Conservation (phyloP, 148 eudicot species). For the Cornus suecica region DNA sequence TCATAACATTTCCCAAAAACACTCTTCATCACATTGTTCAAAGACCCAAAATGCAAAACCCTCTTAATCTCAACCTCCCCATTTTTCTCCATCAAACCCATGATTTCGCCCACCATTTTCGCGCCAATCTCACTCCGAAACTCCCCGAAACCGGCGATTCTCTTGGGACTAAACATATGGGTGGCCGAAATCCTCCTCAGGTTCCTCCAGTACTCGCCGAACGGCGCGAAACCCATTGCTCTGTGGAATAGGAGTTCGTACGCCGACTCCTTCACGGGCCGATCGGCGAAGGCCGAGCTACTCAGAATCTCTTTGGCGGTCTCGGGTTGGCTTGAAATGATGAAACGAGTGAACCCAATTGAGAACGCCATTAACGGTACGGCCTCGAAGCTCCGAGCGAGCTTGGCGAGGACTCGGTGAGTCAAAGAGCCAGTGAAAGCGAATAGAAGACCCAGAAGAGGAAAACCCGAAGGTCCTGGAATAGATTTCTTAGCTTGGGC, state of each 20-base stretch:
- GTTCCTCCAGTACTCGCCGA: conserved; percentile 83
- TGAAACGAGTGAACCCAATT: conserved; percentile 65
- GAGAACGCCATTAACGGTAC: conserved; percentile 70
- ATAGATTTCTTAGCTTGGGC: conserved; percentile 28
- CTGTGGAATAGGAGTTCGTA: conserved; percentile 73
- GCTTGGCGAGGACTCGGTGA: conserved; percentile 44
- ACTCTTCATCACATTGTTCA: conserved; percentile 87
- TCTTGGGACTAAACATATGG: conserved; percentile 58
- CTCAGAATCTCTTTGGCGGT: conserved; percentile 64
- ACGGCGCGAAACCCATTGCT: conserved; percentile 95
- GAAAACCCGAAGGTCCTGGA: conserved; percentile 77
- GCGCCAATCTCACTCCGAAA: conserved; percentile 42
- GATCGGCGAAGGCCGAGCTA: conserved; percentile 71
- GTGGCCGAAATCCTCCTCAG: conserved; percentile 66
- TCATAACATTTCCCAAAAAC: conserved; percentile 67
- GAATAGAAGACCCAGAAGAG: conserved; percentile 44
- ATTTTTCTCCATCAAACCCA: conserved; percentile 26
- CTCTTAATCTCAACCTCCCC: conserved; percentile 47
- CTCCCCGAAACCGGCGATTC: conserved; percentile 36
- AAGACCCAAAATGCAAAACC: conserved; percentile 63
- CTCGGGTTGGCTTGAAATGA: conserved; percentile 67
- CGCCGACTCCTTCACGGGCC: conserved; percentile 87
- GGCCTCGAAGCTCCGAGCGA: conserved; percentile 29
- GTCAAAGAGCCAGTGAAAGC: conserved; percentile 43
- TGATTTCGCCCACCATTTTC: conserved; percentile 37